Evolutionary conservation across 2,329 filamentous ascomycete genomes (phyloP).

Genomic region (Proliferodiscus dingleyae): DNA sequence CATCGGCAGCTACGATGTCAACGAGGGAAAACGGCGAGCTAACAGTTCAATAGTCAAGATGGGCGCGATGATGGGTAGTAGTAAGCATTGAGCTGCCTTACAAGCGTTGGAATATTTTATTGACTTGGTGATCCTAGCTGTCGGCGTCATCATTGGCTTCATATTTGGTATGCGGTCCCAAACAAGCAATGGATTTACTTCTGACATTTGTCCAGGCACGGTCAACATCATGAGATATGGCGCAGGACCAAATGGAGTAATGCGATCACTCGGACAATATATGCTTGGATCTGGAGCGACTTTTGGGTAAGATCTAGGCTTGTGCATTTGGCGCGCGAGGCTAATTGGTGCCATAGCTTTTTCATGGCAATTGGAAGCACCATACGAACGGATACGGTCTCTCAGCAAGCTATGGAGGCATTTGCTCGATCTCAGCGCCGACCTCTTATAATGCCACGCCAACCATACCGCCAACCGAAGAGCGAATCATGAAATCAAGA

Average conservation of each 20-base stretch:
- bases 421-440: conserved; percentile 70
- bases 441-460: conserved; percentile 59
- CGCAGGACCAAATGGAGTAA: conserved; percentile 86
- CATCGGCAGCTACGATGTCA: neutral
- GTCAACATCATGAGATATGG: conserved; percentile 95
- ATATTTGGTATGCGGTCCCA: conserved; percentile 69
- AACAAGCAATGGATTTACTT: neutral
- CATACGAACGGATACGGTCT: conserved; percentile 79
- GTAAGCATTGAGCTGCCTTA: conserved; percentile 53
- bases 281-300: conserved; percentile 94
- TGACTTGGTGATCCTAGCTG: conserved; percentile 53
- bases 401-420: conserved; percentile 67
- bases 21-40: conserved; percentile 27
- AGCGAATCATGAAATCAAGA: conserved; percentile 6
- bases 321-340: neutral
- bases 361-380: conserved; percentile 99
- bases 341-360: conserved; percentile 51
- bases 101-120: neutral
- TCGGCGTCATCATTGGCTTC: conserved; percentile 94
- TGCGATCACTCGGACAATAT: conserved; percentile 91
- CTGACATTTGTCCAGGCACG: conserved; percentile 54
- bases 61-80: conserved; percentile 97
- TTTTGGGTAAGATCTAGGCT: conserved; percentile 66
- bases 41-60: conserved; percentile 70
- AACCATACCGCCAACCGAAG: conserved; percentile 17